These are phyloP conservation scores for Primulina eburnea DNA, from an alignment of 257 asterid species.

Conservation along the genomic window DNA sequence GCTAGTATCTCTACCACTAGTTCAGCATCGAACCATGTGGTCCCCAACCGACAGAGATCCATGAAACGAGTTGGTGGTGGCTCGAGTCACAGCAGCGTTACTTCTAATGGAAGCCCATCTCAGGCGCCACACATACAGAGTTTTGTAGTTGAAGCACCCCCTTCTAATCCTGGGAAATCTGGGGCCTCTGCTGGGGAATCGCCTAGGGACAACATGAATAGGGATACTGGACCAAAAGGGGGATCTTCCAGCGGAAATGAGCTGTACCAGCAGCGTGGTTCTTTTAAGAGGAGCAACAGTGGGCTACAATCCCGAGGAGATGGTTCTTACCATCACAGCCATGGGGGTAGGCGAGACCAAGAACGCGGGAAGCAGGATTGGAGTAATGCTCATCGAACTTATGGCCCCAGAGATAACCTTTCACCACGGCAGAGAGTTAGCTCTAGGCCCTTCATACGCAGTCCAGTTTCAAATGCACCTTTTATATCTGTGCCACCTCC, in stretches of 20 bases:
- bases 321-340: slow-evolving; percentile 45
- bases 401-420: slow-evolving; percentile 54
- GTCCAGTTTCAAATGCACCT: slow-evolving; percentile 43
- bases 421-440: slow-evolving; percentile 46
- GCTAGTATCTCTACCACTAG: slow-evolving; percentile 31
- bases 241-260: slow-evolving; percentile 48
- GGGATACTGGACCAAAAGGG: slow-evolving; percentile 56
- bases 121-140: slow-evolving; percentile 37
- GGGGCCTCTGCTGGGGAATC: slow-evolving; percentile 38
- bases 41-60: slow-evolving; percentile 49
- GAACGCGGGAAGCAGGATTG: slow-evolving; percentile 54
- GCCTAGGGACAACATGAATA: slow-evolving; percentile 39
- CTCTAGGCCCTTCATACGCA: slow-evolving; percentile 55
- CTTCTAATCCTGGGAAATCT: slow-evolving; percentile 34
- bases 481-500: slow-evolving; percentile 38
- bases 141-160: slow-evolving; percentile 29
- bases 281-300: slow-evolving; percentile 55
- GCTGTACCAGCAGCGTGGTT: slow-evolving; percentile 47
- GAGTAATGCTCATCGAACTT: slow-evolving; percentile 44
- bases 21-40: slow-evolving; percentile 38
- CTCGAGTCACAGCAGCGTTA: slow-evolving; percentile 31
- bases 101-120: slow-evolving; percentile 39
- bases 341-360: slow-evolving; percentile 69
- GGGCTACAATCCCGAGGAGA: slow-evolving; percentile 62
- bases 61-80: slow-evolving; percentile 48